Evolutionary conservation across 768 basidiomycete species (phyloP), one percentile per base, ranked within the genome.

Genomic region (Mycena vulgaris): DNA sequence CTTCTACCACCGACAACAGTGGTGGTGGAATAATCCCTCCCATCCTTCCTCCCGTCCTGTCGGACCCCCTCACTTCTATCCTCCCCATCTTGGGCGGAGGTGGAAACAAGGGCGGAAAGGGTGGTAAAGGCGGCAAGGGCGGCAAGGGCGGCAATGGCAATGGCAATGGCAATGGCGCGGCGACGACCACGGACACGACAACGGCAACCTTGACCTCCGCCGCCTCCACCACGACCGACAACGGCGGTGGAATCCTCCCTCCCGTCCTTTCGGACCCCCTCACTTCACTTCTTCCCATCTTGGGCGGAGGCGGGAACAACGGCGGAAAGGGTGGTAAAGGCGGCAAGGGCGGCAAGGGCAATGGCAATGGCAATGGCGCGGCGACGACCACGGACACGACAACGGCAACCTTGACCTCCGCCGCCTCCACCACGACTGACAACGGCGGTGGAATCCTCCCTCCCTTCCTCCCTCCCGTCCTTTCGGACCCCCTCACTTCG

Each of bases 1-100:
- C 11, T 16, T 13, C 48, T 25, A 19, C 48, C 48, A 49, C 28
- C 45, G 39, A 37, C 31, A 16, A 17, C 31, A n/a, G n/a, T n/a
- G n/a, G n/a, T n/a, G 28, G 28, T 4, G 31, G 5, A 14, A 19
- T 35, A 21, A 31, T 16, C 19, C 33, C 47, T 19, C 27, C 25
- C 37, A n/a, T n/a, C n/a, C n/a, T n/a, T n/a, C n/a, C n/a, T n/a
- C n/a, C n/a, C n/a, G n/a, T n/a, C n/a, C 16, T 40, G 1, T 16
- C 27, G 23, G 48, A 52, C 9, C 62, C 62, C 11, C 23, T 63
- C 23, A 63, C 62, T n/a, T 63, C 62, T 23, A 1, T 63, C 23
- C 49, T 63, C 23, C 27, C 40, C 6, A 28, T 28, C 14, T 40
- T 60, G 5, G 51, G 30, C 27, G 47, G 31, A 37, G 39, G 39